Evolutionary conservation across 257 asterid genomes (phyloP).

Genomic region (Catharanthus roseus): DNA sequence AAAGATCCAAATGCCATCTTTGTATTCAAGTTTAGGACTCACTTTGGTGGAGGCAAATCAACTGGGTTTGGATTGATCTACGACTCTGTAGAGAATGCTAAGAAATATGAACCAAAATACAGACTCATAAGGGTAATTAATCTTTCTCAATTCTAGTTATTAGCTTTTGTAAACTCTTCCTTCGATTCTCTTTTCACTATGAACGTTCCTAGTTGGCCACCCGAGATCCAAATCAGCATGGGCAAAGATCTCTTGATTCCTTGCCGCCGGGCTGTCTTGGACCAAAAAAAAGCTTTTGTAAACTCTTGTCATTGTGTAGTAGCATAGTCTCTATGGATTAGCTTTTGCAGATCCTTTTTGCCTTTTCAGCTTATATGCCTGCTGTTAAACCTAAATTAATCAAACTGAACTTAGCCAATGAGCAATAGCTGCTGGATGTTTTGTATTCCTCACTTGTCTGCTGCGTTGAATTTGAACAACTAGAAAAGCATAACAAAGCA

Average conservation of each 20-base stretch:
- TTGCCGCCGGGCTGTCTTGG: too few species aligned
- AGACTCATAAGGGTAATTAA: slow-evolving; percentile 75
- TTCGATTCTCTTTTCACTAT: too few species aligned
- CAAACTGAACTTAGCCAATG: too few species aligned
- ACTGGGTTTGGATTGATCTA: slow-evolving; percentile 91
- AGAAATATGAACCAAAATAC: slow-evolving; percentile 84
- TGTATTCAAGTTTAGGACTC: slow-evolving; percentile 91
- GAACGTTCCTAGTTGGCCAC: too few species aligned
- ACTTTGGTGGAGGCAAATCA: slow-evolving; percentile 96
- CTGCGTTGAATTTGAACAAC: neutral
- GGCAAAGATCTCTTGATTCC: too few species aligned
- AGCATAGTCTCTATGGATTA: neutral
- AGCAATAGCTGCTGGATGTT: neutral
- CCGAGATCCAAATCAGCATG: too few species aligned
- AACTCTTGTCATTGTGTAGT: neutral
- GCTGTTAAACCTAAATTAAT: neutral
- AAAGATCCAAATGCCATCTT: slow-evolving; percentile 74
- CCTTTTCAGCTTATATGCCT: neutral
- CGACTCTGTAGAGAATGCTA: slow-evolving; percentile 84
- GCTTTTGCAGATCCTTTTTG: neutral
- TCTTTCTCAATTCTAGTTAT: neutral
- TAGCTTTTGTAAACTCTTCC: too few species aligned
- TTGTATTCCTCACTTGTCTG: neutral
- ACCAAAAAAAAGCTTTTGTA: too few species aligned
- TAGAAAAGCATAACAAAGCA: too few species aligned